Evolutionary conservation across 2,329 filamentous ascomycete species (phyloP), one percentile per base, ranked within the genome.

Genomic region (Alternaria arborescens): DNA sequence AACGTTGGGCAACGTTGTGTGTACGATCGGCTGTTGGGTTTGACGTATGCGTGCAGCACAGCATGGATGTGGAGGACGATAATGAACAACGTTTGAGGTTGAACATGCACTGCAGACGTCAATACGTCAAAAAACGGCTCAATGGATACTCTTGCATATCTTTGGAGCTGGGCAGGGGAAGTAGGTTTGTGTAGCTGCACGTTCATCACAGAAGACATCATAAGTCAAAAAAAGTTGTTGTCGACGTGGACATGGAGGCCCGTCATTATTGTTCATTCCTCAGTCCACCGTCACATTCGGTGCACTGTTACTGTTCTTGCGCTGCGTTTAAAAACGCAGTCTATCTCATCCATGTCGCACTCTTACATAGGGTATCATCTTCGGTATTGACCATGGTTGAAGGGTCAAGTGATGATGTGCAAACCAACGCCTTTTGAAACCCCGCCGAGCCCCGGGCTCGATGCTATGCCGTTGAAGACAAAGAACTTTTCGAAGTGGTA

Each of bases 391-490:
- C 75, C 74, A 68, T 70, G 74, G 76, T 78, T 78, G 76, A 78
- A 78, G 71, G 73, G 75, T 61, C 74, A 76, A 73, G 64, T 59
- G 70, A 74, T 75, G 72, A 74, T 71, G 68, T 75, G 73, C 72
- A 76, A 65, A 65, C 58, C 68, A 77, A 78, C 75, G 75, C 75
- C 75, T 74, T 71, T 74, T 72, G 67, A 70, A 71, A 74, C 63
- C 64, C 69, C 70, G 60, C 55, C 57, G 64, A 71, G 69, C 63
- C 69, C 71, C 68, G 61, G 66, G 71, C 71, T 71, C 70, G 64
- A 77, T 76, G 72, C 75, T 76, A 83, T 87, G 86, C 86, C 85
- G 86, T 88, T 88, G 86, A 88, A 87, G 85, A 80, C 78, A 79
- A 72, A 84, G 82, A 84, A 84, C 83, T 80, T 81, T 82, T 83